Evolutionary conservation across 441 rosid genomes (phyloP).

Genomic region (Croton setiger): DNA sequence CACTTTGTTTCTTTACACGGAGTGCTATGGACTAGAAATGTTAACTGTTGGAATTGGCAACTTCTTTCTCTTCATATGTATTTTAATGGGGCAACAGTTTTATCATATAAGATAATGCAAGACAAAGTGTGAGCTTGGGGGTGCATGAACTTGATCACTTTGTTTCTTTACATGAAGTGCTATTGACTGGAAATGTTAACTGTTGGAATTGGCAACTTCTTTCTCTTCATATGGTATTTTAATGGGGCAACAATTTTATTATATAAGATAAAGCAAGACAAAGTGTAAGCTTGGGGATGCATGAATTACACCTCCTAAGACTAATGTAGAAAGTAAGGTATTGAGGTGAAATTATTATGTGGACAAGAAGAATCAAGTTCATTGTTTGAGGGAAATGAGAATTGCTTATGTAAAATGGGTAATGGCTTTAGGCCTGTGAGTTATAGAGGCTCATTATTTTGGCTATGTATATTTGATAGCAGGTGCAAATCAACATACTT

Average conservation of each 20-base stretch:
- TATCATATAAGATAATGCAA: not conserved
- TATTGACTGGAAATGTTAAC: conserved; percentile 7
- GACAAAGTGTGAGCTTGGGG: conserved; percentile 3
- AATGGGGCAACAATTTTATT: not conserved
- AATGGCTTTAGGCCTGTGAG: not conserved
- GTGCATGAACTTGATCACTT: conserved; percentile 11
- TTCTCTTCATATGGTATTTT: not conserved
- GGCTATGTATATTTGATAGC: not conserved
- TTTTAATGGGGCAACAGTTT: not conserved
- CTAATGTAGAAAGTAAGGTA: conserved; percentile 2
- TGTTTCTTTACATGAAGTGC: not conserved
- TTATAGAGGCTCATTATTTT: not conserved
- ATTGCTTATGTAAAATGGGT: not conserved
- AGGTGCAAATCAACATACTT: not conserved
- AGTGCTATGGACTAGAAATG: conserved; percentile 4
- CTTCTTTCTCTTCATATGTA: conserved; percentile 7
- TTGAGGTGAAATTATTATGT: not conserved
- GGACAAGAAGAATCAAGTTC: not conserved
- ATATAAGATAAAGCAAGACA: too few species aligned
- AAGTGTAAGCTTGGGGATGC: conserved; percentile 7
- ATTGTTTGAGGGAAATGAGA: not conserved
- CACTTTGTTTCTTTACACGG: not conserved
- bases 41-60: conserved; percentile 8
- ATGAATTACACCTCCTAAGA: not conserved
- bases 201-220: conserved; percentile 13